Evolutionary conservation across 768 basidiomycete species (phyloP).

Genomic region (Austroboletus eburneus): DNA sequence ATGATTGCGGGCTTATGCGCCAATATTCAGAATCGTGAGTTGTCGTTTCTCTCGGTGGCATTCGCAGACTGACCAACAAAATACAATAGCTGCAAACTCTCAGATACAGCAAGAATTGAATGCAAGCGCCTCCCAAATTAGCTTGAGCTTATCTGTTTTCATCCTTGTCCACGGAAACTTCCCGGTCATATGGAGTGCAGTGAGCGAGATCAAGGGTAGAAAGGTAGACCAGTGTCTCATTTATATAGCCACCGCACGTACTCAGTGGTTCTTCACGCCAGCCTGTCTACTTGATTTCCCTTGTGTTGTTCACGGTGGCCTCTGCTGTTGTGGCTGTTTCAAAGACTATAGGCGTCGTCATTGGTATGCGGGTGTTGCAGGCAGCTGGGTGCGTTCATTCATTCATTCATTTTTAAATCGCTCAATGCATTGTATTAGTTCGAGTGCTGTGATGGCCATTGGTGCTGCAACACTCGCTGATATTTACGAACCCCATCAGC

Average conservation of each 20-base stretch:
- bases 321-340: slow-evolving; percentile 58
- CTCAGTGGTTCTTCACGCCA: slow-evolving; percentile 14
- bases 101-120: slow-evolving; percentile 60
- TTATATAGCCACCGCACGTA: background rate
- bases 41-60: background rate
- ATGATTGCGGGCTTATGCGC: slow-evolving; percentile 26
- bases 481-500: slow-evolving; percentile 68
- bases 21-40: slow-evolving; percentile 31
- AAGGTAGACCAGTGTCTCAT: slow-evolving; percentile 40
- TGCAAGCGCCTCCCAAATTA: slow-evolving; percentile 59
- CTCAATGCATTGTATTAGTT: too few relatives aligned
- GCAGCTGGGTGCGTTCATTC: slow-evolving; percentile 48
- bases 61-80: background rate
- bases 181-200: slow-evolving; percentile 30
- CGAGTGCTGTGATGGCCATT: slow-evolving; percentile 49
- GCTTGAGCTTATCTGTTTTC: slow-evolving; percentile 67
- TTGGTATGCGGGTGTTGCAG: slow-evolving; percentile 66
- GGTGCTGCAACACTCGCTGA: slow-evolving; percentile 74
- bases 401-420: background rate
- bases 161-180: slow-evolving; percentile 66
- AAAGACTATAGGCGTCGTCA: slow-evolving; percentile 51
- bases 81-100: slow-evolving; percentile 58
- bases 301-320: slow-evolving; percentile 50
- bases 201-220: slow-evolving; percentile 60
- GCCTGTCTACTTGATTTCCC: slow-evolving; percentile 54